phyloP scores from a whole-genome alignment of 257 asterid species.

The Sherardia arvensis region DNA sequence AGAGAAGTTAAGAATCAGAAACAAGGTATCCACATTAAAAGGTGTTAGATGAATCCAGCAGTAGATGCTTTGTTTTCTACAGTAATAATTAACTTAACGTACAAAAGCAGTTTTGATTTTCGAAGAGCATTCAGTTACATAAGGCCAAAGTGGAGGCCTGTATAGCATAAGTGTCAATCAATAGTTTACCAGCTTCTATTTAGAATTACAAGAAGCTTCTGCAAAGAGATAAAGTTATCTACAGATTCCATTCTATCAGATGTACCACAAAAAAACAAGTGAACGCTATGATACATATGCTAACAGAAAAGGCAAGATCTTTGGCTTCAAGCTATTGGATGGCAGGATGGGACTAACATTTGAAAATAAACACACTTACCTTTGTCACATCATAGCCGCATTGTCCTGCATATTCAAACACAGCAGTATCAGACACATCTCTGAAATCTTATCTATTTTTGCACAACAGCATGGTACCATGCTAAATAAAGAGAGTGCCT shows the following conservation, averaged over 20 bases:
- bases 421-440: constrained; percentile 15
- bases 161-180: neutral
- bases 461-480: neutral
- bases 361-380: constrained; percentile 29
- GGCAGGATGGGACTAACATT: neutral
- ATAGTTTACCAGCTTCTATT: neutral
- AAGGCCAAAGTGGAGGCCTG: neutral
- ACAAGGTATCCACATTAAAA: neutral
- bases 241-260: neutral
- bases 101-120: neutral
- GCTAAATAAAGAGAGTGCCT: neutral
- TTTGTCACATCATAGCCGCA: constrained; percentile 61
- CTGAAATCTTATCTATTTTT: neutral
- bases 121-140: neutral
- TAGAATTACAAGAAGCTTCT: neutral
- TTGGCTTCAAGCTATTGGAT: neutral
- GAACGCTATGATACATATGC: neutral
- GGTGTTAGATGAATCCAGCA: neutral
- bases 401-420: constrained; percentile 57
- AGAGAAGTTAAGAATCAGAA: neutral
- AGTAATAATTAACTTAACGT: neutral
- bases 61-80: neutral
- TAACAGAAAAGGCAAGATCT: neutral
- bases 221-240: neutral
- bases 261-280: neutral